These are phyloP conservation scores for Trichosanthes truncata DNA, from an alignment of 306 rosid species.

Conservation along the genomic window DNA sequence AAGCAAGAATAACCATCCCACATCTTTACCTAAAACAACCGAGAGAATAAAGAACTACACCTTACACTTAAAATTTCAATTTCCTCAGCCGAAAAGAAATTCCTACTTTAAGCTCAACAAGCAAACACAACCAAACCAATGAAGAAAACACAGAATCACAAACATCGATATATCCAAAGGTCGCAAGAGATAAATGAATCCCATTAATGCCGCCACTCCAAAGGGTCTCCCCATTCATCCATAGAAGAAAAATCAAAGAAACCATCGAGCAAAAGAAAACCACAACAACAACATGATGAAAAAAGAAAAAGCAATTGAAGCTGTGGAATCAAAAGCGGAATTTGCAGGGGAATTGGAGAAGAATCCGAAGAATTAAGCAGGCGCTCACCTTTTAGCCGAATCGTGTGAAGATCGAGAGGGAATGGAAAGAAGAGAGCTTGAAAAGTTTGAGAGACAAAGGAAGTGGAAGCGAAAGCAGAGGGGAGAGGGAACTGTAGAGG, in stretches of 20 bases:
- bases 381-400: not conserved
- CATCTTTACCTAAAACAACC: not conserved
- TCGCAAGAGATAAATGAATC: not conserved
- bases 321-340: not conserved
- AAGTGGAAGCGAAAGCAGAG: not conserved
- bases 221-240: not conserved
- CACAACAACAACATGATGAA: not conserved
- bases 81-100: not conserved
- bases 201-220: not conserved
- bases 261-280: not conserved
- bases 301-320: not conserved
- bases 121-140: not conserved
- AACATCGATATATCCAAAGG: not conserved
- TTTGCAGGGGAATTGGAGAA: not conserved
- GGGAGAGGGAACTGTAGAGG: not conserved
- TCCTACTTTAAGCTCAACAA: not conserved
- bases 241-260: not conserved
- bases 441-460: not conserved
- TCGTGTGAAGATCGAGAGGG: not conserved
- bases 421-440: not conserved
- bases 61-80: not conserved
- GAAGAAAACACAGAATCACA: not conserved
- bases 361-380: not conserved
- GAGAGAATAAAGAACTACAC: not conserved
- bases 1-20: not conserved